Conservation (phyloP, 441 rosid species). For the Capsella rubella region DNA sequence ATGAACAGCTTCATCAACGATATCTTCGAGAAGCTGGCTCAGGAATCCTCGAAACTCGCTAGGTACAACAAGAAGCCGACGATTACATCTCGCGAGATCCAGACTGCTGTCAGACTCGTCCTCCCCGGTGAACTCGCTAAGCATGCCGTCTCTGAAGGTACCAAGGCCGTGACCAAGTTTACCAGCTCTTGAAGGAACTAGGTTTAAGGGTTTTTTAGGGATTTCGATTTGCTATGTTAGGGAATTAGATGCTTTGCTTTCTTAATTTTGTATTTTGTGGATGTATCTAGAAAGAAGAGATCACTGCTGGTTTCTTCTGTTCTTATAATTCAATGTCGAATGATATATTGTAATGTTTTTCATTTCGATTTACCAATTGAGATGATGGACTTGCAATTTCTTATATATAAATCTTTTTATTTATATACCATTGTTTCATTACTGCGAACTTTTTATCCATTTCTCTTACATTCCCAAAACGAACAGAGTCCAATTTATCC, state of each 20-base stretch:
- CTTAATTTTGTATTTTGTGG: not conserved
- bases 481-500: not conserved
- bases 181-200: slow-evolving; percentile 47
- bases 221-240: not conserved
- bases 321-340: not conserved
- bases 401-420: too few relatives aligned
- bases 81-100: slow-evolving; percentile 57
- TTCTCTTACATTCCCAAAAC: not conserved
- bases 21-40: slow-evolving; percentile 55
- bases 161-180: slow-evolving; percentile 58
- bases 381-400: not conserved
- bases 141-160: slow-evolving; percentile 58
- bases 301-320: not conserved
- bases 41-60: slow-evolving; percentile 51
- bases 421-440: too few relatives aligned
- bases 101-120: slow-evolving; percentile 55
- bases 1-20: slow-evolving; percentile 56
- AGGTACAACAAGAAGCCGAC: slow-evolving; percentile 59
- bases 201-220: not conserved
- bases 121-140: slow-evolving; percentile 57
- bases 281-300: not conserved
- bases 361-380: not conserved
- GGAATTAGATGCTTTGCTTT: not conserved
- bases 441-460: too few relatives aligned
- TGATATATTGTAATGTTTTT: not conserved